These are phyloP conservation scores for Solanum hybrid DNA, from an alignment of 305 asterid species.

Conservation along the genomic window DNA sequence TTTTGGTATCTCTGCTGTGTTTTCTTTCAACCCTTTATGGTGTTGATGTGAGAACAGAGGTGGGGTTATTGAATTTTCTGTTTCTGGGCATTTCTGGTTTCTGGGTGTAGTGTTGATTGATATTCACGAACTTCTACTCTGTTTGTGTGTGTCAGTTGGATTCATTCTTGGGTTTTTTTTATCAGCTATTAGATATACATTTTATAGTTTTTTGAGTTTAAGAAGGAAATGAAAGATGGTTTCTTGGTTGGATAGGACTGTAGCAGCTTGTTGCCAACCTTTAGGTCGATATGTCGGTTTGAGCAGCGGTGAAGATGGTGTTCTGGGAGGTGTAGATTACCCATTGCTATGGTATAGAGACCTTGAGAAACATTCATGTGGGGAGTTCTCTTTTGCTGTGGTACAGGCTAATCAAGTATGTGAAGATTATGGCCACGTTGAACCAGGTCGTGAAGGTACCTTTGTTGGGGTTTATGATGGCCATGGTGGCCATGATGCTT, in stretches of 20 bases:
- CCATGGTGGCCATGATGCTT: slow-evolving; percentile 72
- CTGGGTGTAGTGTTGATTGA: neutral
- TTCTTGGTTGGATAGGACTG: slow-evolving; percentile 51
- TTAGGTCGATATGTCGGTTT: slow-evolving; percentile 59
- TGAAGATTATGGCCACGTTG: slow-evolving; percentile 78
- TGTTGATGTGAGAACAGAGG: neutral
- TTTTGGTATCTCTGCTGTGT: neutral
- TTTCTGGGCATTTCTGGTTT: neutral
- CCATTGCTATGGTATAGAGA: slow-evolving; percentile 51
- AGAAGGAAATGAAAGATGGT: slow-evolving; percentile 54
- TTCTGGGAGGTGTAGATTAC: slow-evolving; percentile 31
- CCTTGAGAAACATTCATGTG: no score
- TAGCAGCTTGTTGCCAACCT: slow-evolving; percentile 46
- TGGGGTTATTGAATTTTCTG: neutral
- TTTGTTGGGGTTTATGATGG: slow-evolving; percentile 79
- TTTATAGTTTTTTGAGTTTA: neutral
- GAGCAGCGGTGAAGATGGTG: slow-evolving; percentile 39
- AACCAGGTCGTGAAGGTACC: slow-evolving; percentile 46
- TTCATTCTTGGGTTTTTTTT: neutral
- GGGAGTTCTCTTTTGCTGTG: slow-evolving; percentile 24
- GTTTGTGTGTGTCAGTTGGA: neutral
- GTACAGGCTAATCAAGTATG: slow-evolving; percentile 56
- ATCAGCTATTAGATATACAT: neutral
- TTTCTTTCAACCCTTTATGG: neutral
- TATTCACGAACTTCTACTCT: neutral